phyloP scores from a whole-genome alignment of 495 filamentous ascomycete genomes.

The Aspergillus nanangensis region DNA sequence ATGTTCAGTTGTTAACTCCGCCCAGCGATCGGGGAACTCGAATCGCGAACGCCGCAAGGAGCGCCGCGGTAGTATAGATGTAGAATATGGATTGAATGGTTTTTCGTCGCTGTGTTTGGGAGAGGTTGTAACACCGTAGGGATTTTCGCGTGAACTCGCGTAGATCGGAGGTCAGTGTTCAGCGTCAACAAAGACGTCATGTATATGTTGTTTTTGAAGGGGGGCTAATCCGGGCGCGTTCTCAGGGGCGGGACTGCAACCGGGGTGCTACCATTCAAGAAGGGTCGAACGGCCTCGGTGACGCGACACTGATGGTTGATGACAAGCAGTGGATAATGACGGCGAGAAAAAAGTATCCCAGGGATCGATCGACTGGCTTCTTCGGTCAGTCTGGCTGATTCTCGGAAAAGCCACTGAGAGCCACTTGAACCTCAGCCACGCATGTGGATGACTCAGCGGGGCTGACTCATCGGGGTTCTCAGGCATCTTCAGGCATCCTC shows the following conservation, averaged over 20 bases:
- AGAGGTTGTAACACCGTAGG: neutral
- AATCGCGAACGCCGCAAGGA: conserved; percentile 38
- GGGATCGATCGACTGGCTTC: too few relatives aligned
- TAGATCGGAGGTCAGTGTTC: conserved; percentile 13
- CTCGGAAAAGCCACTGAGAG: too few relatives aligned
- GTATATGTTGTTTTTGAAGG: conserved; percentile 19
- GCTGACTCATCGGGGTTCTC: too few relatives aligned
- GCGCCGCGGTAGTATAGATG: conserved; percentile 29
- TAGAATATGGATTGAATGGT: conserved; percentile 11
- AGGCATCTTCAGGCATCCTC: too few relatives aligned
- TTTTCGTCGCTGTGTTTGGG: neutral
- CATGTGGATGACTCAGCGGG: too few relatives aligned
- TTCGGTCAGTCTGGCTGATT: too few relatives aligned
- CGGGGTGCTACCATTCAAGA: too few relatives aligned
- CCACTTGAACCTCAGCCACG: too few relatives aligned
- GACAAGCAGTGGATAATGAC: too few relatives aligned
- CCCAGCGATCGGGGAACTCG: conserved; percentile 18
- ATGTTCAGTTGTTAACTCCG: neutral
- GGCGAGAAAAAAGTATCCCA: too few relatives aligned
- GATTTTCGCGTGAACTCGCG: conserved; percentile 8
- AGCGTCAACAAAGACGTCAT: conserved; percentile 46
- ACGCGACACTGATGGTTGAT: too few relatives aligned
- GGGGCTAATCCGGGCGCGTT: conserved; percentile 18
- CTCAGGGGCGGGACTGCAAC: conserved; percentile 6
- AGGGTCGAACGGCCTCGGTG: too few relatives aligned